A percentile compares a stretch with the other conserved stretches of the same genome.
Conservation (phyloP, 2,329 filamentous ascomycete genomes). For the Diaporthe citri region DNA sequence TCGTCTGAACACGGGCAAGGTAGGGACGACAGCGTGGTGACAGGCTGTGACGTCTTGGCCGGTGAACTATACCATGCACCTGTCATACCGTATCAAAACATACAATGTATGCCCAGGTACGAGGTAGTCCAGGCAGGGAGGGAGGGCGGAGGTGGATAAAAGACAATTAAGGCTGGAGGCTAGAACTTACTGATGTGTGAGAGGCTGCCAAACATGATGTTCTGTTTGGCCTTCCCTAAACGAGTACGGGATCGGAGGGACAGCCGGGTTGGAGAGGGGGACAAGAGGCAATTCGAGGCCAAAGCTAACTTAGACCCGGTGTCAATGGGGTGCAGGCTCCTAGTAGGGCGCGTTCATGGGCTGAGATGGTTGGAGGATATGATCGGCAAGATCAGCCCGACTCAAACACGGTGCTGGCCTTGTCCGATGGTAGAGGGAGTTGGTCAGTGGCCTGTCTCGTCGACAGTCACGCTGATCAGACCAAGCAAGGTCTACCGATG, state of each 20-base stretch:
- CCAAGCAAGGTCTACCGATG: conserved; percentile 20
- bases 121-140: not conserved
- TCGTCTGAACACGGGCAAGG: conserved; percentile 9
- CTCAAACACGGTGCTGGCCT: conserved; percentile 29
- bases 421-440: conserved; percentile 4
- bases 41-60: conserved; percentile 22
- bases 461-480: conserved; percentile 11
- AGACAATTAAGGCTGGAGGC: conserved; percentile 7
- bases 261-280: not conserved
- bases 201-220: conserved; percentile 59
- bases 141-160: not conserved
- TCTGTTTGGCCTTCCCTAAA: conserved; percentile 8
- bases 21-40: conserved; percentile 15
- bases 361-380: not conserved
- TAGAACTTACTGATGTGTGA: conserved; percentile 54
- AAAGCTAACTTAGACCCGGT: conserved; percentile 18
- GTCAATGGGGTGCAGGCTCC: not conserved
- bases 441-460: conserved; percentile 6
- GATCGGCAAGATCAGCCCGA: conserved; percentile 28
- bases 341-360: not conserved
- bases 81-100: conserved; percentile 7
- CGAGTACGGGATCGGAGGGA: not conserved
- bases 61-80: not conserved
- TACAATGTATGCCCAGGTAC: conserved; percentile 4
- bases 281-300: conserved; percentile 13